Base-by-base conservation (phyloP, 805 yeast genomes). In the Saccharomyces eubayanus region DNA sequence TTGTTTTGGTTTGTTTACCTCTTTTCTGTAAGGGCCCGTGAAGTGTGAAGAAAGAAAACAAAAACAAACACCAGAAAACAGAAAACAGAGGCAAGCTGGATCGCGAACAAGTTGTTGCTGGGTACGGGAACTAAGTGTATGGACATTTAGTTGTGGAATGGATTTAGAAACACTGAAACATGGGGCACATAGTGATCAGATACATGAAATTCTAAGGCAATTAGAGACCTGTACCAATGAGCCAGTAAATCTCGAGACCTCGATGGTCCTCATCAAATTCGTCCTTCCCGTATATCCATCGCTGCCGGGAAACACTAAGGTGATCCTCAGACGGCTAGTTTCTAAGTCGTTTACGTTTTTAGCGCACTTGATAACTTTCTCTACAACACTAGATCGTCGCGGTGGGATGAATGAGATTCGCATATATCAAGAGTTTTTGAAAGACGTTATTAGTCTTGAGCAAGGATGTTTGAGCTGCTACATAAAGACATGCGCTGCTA, bases 221-320 rank as follows among this genome's bases (percentile, higher is more conserved):
- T 16, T 36, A 10, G 43, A 36, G 16, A 16, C 43, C 43, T 16
- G 12, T 36, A 24, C 12, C 16, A 2, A 16, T 8, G 43, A 36
- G 11, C 24, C 43, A 16, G 43, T n/a, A 16, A 21, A 36, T 16
- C 43, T 36, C 1, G 43, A 36, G 9, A 16, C 24, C 24, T 36
- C 43, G 4, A 49, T 57, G 51, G 47, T 51, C 5, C 46, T 55
- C 11, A 36, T 53, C 2, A 51, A 55, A 36, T 48, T 40, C 9
- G 55, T 55, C 3, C 43, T 65, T 9, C 70, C 70, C 2, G 46
- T 65, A 1, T 59, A 60, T 41, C 62, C 63, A 5, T 68, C 72
- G 1, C 36, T 68, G 20, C 51, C 53, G 1, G 40, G 29, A 16
- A 45, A 31, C 2, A 53, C 56, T 1, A 46, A 50, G 28, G n/a